Base-by-base conservation (phyloP, 1,284 basidiomycete genomes). In the Porphyrellus sp. region DNA sequence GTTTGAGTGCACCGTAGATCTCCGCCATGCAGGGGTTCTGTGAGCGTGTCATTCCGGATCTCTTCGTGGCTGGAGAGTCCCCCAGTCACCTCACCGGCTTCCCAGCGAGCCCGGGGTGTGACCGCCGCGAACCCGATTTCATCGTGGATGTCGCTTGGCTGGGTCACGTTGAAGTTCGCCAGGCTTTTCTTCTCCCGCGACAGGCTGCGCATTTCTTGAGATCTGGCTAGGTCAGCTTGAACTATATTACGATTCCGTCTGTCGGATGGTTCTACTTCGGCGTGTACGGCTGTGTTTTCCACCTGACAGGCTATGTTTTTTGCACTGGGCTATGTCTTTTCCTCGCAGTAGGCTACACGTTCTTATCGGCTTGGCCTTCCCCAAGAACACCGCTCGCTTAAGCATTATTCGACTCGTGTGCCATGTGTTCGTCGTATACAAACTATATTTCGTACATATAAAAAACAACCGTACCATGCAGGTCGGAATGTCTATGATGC, bases 401-500 rank as follows among this genome's bases (percentile, higher is more conserved):
- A 15, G 31, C 46, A 31, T 18, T 18, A 7, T 18, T 11, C 12
- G 34, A 8, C 24, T 42, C 37, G n/a, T 24, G 21, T 21, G 21
- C 7, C 5, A 31, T 18, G 16, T 23, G 30, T 28, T 34, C 7
- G 38, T 37, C 5, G n/a, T 15, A 13, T 46, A 39, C 40, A 41
- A 20, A 18, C 35, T 21, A 39, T 8, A 59, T 33, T 50, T 45
- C n/a, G 35, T 49, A 58, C 49, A 52, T 28, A 43, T 25, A 28
- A 42, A 28, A 42, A 41, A 28, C 25, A 59, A 42, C 7, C 16
- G 28, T 46, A 40, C 24, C 18, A 31, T 35, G 25, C 27, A 27
- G 30, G 16, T 49, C 37, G 33, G 48, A 55, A 44, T 31, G 40
- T 63, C 59, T 62, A 63, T 43, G 42, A 56, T 63, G 61, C 49